Evolutionary conservation across 179 eudicot species (phyloP).

Genomic region (Silene coronaria): DNA sequence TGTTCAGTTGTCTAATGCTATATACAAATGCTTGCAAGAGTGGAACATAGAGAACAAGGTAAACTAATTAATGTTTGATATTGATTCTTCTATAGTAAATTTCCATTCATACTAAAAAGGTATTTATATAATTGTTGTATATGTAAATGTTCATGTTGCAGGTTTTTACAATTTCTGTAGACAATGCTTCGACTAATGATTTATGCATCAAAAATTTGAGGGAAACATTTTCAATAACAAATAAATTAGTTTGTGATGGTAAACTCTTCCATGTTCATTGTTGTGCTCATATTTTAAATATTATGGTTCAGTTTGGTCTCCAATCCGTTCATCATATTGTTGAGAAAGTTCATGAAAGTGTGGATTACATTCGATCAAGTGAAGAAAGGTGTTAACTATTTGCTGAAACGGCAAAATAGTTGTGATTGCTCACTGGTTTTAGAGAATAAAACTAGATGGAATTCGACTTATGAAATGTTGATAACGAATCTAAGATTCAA

Average conservation of each 20-base stretch:
- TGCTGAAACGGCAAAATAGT: background rate
- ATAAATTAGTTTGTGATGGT: conserved; percentile 12
- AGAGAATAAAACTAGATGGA: too few relatives aligned
- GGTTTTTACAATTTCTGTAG: background rate
- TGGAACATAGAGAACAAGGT: conserved; percentile 14
- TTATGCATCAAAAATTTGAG: background rate
- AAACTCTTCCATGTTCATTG: conserved; percentile 9
- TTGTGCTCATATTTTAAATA: conserved; percentile 12
- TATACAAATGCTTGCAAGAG: conserved; percentile 9
- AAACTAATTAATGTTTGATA: background rate
- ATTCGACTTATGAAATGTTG: conserved; percentile 12
- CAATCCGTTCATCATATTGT: background rate
- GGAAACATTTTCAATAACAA: background rate
- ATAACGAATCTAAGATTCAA: background rate
- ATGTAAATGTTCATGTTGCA: background rate
- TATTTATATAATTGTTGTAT: too few relatives aligned
- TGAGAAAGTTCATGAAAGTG: conserved; percentile 5
- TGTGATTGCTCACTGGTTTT: background rate
- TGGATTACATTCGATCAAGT: conserved; percentile 1
- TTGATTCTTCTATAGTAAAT: background rate
- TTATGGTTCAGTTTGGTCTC: conserved; percentile 8
- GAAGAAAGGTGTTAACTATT: background rate
- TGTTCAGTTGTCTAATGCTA: background rate
- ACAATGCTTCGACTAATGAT: conserved; percentile 10
- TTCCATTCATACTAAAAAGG: background rate